Base-by-base conservation (phyloP, 805 yeast genomes). In the Metahyphopichia silvanorum region DNA sequence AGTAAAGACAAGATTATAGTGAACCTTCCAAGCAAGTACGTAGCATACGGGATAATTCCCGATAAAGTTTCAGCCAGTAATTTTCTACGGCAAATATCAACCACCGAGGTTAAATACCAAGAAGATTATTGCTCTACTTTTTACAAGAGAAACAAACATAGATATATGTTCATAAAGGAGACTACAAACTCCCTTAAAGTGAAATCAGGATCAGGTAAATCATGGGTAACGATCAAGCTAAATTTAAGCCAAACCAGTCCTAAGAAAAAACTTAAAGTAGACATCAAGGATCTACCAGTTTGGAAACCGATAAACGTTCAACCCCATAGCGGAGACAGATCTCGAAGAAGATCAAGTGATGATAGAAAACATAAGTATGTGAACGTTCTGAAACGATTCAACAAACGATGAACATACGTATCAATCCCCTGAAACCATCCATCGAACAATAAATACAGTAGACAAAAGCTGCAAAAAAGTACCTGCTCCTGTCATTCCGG, bases 131-230 rank as follows among this genome's bases (percentile, higher is more conserved):
- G 63, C 35, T 53, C 61, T 12, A 60, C 63, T 5, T 60, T 59
- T 39, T 60, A 59, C 43, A 57, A 56, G 29, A 37, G 66, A 27
- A 59, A 59, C 26, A 29, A 35, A 11, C 54, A 52, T 26, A 62
- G 63, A 12, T 60, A 57, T 35, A 60, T 60, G 66, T 60, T 59
- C 34, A 52, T 51, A n/a, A 48, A 48, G 25, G 66, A 60, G 30
- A 51, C 61, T 8, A 49, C 51, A 9, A 55, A 43, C 32, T 44
- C 58, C 5, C 35, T 54, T 16, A 52, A 53, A 27, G 57, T 55
- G n/a, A 51, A 53, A 25, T 34, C 45, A 3, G 41, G 47, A 6
- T 55, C 53, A 2, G 35, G 33, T 3, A 48, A 49, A 32, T 49
- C 54, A 15, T 54, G 58, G 58, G 58, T 53, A 5, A 50, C 46